Base-by-base conservation (phyloP, 768 basidiomycete species). In the Phylloporus sp. region DNA sequence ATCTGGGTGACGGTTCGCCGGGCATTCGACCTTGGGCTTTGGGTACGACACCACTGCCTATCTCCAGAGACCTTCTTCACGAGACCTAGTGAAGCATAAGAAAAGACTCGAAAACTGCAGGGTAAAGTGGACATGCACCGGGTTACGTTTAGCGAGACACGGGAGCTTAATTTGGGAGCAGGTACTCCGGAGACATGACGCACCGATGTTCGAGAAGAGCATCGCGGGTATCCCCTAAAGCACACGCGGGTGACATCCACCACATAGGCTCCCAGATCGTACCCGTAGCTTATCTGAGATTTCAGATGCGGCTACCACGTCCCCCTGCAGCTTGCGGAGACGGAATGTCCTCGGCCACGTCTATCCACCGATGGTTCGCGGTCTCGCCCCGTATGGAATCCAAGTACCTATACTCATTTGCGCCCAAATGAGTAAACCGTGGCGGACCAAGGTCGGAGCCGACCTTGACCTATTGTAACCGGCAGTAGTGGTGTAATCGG, bases 391-490 rank as follows among this genome's bases (percentile, higher is more conserved):
- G 12, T 27, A 42, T 42, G 16, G 24, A 16, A 27, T 40, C 26
- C 15, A 5, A 16, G 41, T 42, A 13, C 27, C 12, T 23, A 15
- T 42, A 8, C 13, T 40, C 11, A 11, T 23, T 40, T 40, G 15
- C 2, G 22, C 6, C 24, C 18, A 20, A 13, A 10, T 42, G 4
- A 42, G 5, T 23, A 26, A 46, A 26, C 16, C n/a, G 32, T 24
- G 26, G 20, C 45, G 45, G 45, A 15, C 31, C 24, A 46, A 23
- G 22, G 12, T 46, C 32, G 45, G 45, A 18, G 15, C 45, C 45
- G 45, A 46, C 45, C 45, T 34, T 24, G 45, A 46, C 45, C 45
- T 34, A 34, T 46, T 34, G 22, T 46, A 23, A 46, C 45, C 45
- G 31, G 24, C 23, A 13, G 24, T 27, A 15, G 41, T 27, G 31